Evolutionary conservation across 73 alveolate species (phyloP).

Genomic region (Tetrahymena elliotti): DNA sequence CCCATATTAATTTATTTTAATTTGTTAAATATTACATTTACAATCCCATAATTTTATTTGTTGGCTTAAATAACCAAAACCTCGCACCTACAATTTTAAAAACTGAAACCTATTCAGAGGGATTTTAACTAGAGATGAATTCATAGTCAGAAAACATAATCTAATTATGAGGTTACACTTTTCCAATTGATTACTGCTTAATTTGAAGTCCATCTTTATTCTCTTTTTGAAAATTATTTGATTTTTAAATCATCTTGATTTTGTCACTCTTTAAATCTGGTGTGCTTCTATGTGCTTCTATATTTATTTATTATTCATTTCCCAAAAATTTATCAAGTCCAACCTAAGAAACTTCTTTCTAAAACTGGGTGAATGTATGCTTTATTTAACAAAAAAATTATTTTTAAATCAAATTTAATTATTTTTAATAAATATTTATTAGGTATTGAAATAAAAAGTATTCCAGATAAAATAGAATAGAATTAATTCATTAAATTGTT

Average conservation of each 20-base stretch:
- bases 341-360: not conserved
- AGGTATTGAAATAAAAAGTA: too few relatives aligned
- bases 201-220: not conserved
- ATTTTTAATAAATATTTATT: too few relatives aligned
- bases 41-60: not conserved
- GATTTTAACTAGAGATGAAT: not conserved
- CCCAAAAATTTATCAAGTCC: not conserved
- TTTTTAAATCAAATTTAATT: too few relatives aligned
- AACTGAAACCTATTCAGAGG: not conserved
- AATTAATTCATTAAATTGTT: too few relatives aligned
- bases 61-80: not conserved
- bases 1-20: not conserved
- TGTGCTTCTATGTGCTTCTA: not conserved
- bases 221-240: not conserved
- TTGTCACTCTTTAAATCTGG: not conserved
- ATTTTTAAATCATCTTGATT: not conserved
- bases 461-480: too few relatives aligned
- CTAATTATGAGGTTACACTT: not conserved
- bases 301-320: not conserved
- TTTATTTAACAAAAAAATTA: not conserved
- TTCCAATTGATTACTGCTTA: not conserved
- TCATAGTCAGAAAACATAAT: not conserved
- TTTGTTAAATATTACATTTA: not conserved
- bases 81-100: not conserved
- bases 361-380: not conserved